Base-by-base conservation (phyloP, 148 eudicot species). In the Arctostaphylos glauca region DNA sequence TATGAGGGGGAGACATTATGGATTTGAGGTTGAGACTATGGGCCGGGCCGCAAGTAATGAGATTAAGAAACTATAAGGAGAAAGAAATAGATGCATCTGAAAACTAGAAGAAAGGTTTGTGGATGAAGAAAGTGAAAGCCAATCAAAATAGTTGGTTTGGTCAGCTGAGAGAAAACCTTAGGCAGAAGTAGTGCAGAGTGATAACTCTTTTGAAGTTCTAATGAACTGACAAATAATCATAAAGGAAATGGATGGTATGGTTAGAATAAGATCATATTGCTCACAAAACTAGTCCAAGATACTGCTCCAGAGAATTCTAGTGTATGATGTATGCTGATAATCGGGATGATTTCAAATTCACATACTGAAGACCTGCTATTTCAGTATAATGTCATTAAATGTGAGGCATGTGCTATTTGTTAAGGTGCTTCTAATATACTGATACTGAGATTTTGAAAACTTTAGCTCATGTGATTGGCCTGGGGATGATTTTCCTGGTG, bases 401-500 rank as follows among this genome's bases (percentile, higher is more conserved):
- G n/a, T 46, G n/a, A 68, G 12, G 74, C 74, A 38, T 68, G 74
- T 73, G 76, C 76, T 46, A 73, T 68, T 31, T 73, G 31, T 25
- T 19, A 47, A 73, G 49, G 53, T 73, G 31, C 14, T 47, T 46
- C 77, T 73, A 15, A 15, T 19, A 47, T 3, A 12, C 54, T 73
- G 53, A 73, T 19, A 19, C 23, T n/a, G 13, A 73, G 52, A 9
- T 44, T 73, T 73, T 5, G 9, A 46, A 46, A 73, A 73, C 52
- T 16, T 8, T 3, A 47, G 21, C 77, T 18, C 23, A 9, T 73
- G 53, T n/a, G 16, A 72, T 72, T 72, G 53, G 53, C 77, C 48
- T 52, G 21, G 68, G 18, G 18, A 49, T 67, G 14, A 13, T 80
- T 80, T 64, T 50, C 19, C 9, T 48, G 9, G 7, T 64, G 56